Evolutionary conservation across 2,329 filamentous ascomycete genomes (phyloP).

Genomic region (Lasiodiplodia theobromae): DNA sequence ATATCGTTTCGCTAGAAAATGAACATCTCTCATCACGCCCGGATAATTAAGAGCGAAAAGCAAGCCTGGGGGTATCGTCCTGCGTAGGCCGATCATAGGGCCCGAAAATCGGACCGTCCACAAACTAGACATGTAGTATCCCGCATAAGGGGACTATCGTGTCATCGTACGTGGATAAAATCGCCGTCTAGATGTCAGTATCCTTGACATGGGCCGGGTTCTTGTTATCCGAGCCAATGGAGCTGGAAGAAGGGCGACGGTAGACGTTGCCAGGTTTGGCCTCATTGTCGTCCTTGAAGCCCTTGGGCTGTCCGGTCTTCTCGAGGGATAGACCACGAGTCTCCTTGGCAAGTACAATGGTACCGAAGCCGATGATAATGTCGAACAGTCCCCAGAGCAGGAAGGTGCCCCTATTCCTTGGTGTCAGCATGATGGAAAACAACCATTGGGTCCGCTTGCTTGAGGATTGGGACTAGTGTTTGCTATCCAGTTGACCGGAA

Average conservation of each 20-base stretch:
- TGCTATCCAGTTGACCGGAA: not conserved
- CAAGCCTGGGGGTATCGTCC: not conserved
- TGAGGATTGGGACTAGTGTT: not conserved
- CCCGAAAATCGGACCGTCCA: not conserved
- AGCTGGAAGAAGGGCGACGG: not conserved
- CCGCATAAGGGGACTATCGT: not conserved
- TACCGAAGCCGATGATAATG: conserved; percentile 50
- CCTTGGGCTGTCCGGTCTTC: conserved; percentile 40
- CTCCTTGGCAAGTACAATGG: conserved; percentile 48
- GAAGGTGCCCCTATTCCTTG: conserved; percentile 39
- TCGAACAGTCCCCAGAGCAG: conserved; percentile 57
- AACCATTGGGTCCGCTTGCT: not conserved
- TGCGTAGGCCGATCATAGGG: not conserved
- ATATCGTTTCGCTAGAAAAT: not conserved
- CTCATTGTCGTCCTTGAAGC: not conserved
- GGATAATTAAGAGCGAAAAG: not conserved
- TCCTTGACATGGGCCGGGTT: not conserved
- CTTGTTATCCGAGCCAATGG: conserved; percentile 6
- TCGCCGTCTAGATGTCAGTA: not conserved
- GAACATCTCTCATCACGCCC: not conserved
- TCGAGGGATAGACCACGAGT: conserved; percentile 47
- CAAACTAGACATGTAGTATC: not conserved
- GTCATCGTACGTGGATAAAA: not conserved
- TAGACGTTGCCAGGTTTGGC: not conserved
- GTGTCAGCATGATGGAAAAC: not conserved